phyloP scores from a whole-genome alignment of 139 green algal species.

The Tetraselmis chui region DNA sequence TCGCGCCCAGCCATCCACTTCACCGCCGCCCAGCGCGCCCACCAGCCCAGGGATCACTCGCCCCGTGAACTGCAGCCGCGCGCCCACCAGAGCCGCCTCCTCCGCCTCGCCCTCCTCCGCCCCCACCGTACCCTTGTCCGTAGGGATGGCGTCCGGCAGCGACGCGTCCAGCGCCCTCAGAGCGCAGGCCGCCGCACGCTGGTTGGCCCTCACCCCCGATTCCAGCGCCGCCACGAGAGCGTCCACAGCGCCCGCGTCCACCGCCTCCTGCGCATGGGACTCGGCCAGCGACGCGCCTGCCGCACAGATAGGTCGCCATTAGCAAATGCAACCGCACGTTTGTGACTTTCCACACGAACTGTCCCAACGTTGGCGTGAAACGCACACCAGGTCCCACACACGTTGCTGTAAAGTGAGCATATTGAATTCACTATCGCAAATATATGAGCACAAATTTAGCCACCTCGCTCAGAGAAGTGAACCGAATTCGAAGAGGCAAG shows the following conservation, averaged over 20 bases:
- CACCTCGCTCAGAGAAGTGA: no score
- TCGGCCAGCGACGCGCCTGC: background rate
- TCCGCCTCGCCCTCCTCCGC: background rate
- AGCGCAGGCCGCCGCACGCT: background rate
- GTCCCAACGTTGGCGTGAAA: no score
- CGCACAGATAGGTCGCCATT: no score
- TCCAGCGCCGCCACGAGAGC: background rate
- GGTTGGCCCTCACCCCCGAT: background rate
- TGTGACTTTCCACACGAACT: no score
- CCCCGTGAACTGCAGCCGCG: background rate
- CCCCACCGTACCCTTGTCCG: background rate
- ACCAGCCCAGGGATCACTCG: background rate
- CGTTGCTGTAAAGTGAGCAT: no score
- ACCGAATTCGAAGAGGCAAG: no score
- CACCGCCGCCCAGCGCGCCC: background rate
- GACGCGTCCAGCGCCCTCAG: background rate
- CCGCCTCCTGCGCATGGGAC: background rate
- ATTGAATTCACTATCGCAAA: no score
- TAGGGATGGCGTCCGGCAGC: background rate
- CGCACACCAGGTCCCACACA: no score
- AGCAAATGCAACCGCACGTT: no score
- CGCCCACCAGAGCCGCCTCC: background rate
- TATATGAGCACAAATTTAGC: no score
- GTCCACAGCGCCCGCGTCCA: background rate
- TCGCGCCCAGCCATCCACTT: no score